Conservation (phyloP, 2,329 filamentous ascomycete species). For the Calycina marina region DNA sequence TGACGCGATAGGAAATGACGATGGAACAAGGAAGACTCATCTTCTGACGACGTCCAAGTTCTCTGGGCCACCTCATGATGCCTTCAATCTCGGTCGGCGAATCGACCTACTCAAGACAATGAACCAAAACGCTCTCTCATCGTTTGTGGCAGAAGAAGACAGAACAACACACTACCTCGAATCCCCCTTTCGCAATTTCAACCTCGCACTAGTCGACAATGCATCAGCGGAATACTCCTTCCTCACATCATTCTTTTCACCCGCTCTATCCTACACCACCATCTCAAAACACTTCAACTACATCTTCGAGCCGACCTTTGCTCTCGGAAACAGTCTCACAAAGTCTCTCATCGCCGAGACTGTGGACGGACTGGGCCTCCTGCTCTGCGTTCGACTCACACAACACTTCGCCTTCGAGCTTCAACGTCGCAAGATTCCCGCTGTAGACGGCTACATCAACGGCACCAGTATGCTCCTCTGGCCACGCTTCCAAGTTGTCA, state of each 20-base stretch:
- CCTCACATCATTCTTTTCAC: constrained; percentile 76
- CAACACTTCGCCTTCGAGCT: constrained; percentile 91
- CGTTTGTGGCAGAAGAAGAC: constrained; percentile 85
- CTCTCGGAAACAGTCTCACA: constrained; percentile 65
- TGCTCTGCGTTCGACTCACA: constrained; percentile 86
- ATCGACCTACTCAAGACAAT: constrained; percentile 66
- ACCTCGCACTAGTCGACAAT: constrained; percentile 86
- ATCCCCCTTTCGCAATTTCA: constrained; percentile 84
- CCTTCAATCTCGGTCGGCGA: constrained; percentile 77
- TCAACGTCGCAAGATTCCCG: constrained; percentile 78
- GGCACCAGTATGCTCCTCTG: constrained; percentile 91
- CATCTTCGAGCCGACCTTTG: constrained; percentile 80
- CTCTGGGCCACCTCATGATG: constrained; percentile 56
- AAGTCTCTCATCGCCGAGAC: constrained; percentile 63
- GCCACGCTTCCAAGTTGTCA: constrained; percentile 87
- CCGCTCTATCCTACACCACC: constrained; percentile 56
- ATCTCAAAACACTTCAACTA: constrained; percentile 75
- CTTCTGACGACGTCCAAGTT: constrained; percentile 37
- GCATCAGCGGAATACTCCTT: constrained; percentile 92
- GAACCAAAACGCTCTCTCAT: constrained; percentile 64
- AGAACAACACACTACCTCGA: constrained; percentile 77
- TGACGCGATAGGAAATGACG: constrained; percentile 70
- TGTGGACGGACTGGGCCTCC: constrained; percentile 70
- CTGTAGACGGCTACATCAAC: constrained; percentile 84
- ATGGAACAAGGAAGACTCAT: constrained; percentile 48